Base-by-base conservation (phyloP, 169 alveolate species). In the Plasmodium gonderi region DNA sequence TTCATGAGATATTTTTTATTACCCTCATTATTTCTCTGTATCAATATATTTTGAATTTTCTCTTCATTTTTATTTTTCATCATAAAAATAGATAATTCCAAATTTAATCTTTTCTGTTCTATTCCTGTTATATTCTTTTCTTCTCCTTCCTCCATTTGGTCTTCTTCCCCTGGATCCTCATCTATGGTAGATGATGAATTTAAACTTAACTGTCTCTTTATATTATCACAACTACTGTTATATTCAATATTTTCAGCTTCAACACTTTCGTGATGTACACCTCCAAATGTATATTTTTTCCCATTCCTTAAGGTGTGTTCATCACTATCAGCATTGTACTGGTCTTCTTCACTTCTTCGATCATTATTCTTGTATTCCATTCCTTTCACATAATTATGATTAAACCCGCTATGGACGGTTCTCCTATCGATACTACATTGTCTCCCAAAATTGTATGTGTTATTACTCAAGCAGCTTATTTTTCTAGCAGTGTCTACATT, bases 21-120 rank as follows among this genome's bases (percentile, higher is more conserved):
- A 8, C 17, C 17, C 64, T 83, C 64, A 26, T 47, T 47, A 8
- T 49, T 83, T 1, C 42, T 31, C n/a, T 20, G 23, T 51, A 69
- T 42, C 14, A 80, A 47, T 4, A 60, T 26, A 14, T 68, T 83
- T 36, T 83, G 77, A 23, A 83, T 69, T 6, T 33, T 72, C 47
- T 83, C 76, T 1, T 83, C 77, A 31, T 64, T 69, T 47, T 31
- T 44, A 20, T 72, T 83, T 49, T 69, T 83, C 8, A 83, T 9
- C 40, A 83, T 12, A 49, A 83, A 83, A 47, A 83, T 31, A 23
- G 92, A 83, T 0, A 72, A 17, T n/a, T 83, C 64, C 8, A 83
- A 83, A 49, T 49, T 69, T 14, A 47, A 12, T 45, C 92, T 44
- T 38, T 47, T 49, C 54, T 83, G 92, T 2, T 83, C 51, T 47